A percentile compares a stretch with the other conserved stretches of the same genome.
These are phyloP conservation scores for Zymoseptoria ardabiliae DNA, from an alignment of 2,329 filamentous ascomycete genomes.

Conservation along the genomic window DNA sequence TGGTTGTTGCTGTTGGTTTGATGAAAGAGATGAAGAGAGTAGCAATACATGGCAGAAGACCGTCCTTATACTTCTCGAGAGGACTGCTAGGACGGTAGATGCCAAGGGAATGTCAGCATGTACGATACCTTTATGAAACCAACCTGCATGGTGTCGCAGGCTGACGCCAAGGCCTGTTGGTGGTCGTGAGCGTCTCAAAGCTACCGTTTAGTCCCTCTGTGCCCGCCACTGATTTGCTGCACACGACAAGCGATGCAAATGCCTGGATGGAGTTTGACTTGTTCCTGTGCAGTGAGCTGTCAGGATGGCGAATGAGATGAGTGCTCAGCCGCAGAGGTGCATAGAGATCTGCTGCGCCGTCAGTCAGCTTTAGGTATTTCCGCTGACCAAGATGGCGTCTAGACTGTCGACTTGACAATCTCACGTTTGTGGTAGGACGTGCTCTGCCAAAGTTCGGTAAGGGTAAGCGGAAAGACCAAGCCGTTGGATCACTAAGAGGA, in stretches of 20 bases:
- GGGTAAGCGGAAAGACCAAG: background rate
- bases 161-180: background rate
- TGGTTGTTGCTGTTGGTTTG: conserved; percentile 1
- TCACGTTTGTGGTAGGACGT: background rate
- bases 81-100: background rate
- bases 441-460: background rate
- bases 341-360: background rate
- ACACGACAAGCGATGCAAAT: background rate
- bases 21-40: background rate
- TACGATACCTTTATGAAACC: background rate
- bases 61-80: background rate
- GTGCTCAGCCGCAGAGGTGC: background rate
- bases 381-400: background rate
- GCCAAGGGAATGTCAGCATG: background rate
- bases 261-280: background rate
- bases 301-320: background rate
- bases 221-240: background rate
- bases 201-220: background rate
- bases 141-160: background rate
- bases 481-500: background rate
- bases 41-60: background rate
- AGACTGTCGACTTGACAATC: background rate
- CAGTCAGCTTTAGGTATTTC: background rate
- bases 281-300: background rate
- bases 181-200: background rate